phyloP scores from a whole-genome alignment of 2,329 filamentous ascomycete species.

The Cladophialophora carrionii region DNA sequence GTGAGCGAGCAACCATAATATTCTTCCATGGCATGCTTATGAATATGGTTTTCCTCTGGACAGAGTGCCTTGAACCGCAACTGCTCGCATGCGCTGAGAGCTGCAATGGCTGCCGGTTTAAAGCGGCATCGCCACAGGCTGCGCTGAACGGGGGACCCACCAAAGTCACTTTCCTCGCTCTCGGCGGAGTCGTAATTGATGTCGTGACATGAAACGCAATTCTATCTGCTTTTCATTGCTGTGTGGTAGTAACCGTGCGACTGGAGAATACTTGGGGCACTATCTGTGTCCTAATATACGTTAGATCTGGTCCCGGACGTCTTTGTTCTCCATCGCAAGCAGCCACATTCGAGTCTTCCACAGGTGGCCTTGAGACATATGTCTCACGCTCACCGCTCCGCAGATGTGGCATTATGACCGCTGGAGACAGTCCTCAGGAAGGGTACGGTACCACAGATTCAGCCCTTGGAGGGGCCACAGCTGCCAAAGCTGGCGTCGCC shows the following conservation, averaged over 20 bases:
- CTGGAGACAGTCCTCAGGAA: constrained; percentile 21
- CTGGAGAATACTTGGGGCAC: neutral
- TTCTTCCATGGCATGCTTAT: neutral
- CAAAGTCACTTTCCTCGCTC: constrained; percentile 2
- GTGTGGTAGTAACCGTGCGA: neutral
- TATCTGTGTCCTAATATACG: neutral
- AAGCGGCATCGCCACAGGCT: constrained; percentile 5
- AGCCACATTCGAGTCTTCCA: constrained; percentile 10
- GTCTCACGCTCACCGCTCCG: constrained; percentile 28
- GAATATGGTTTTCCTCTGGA: neutral
- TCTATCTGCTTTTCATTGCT: neutral
- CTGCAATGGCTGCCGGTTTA: neutral
- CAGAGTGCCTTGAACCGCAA: neutral
- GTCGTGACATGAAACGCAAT: neutral
- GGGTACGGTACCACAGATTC: constrained; percentile 13
- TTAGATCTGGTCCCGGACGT: neutral
- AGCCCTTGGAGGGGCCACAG: neutral
- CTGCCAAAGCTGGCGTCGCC: neutral
- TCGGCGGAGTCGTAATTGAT: neutral
- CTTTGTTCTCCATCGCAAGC: constrained; percentile 15
- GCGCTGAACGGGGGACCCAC: constrained; percentile 1
- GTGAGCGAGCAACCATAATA: neutral
- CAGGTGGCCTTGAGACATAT: constrained; percentile 26
- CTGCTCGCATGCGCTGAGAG: neutral
- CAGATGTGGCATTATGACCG: constrained; percentile 33